Evolutionary conservation across 352 stramenopile species (phyloP), one percentile per base, ranked within the genome.

Genomic region (Pythium scleroteichum): DNA sequence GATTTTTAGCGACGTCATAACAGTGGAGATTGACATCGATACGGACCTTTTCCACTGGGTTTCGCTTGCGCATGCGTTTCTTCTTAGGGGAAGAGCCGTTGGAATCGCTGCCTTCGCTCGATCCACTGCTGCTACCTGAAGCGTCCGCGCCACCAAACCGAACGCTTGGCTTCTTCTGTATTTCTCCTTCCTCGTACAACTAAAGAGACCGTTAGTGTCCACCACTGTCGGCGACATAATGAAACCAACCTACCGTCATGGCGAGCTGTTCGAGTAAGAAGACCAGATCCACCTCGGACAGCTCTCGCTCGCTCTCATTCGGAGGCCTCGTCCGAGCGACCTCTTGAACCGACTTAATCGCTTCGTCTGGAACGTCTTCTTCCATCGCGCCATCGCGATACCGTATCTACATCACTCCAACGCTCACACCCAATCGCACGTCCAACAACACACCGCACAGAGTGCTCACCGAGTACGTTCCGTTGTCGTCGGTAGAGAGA

Each of bases 181-280:
- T 54, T 19, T 27, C 16, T 6, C 75, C 76, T 63, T 87, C 71
- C 54, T 88, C 81, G 46, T 80, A 82, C 32, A 91, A 63, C 81
- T 90, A 50, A n/a, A 53, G 29, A 35, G 29, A 5, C 29, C 5
- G 29, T 35, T 10, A 35, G 29, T 35, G 5, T 35, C 29, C n/a
- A n/a, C n/a, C n/a, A n/a, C n/a, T n/a, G n/a, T n/a, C n/a, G n/a
- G n/a, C n/a, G n/a, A n/a, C n/a, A n/a, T n/a, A n/a, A n/a, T n/a
- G n/a, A n/a, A n/a, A n/a, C n/a, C n/a, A n/a, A 16, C 53, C 5
- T 62, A 88, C 78, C 58, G 79, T 88, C 72, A 88, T 75, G 2
- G 77, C 77, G 17, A 91, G 61, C 40, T 91, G 79, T 39, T 91
- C 76, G 5, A 91, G 66, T 23, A 91, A 42, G 53, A 85, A 86